These are phyloP conservation scores for Cochlearia excelsa DNA, from an alignment of 345 rosid genomes.

Conservation along the genomic window DNA sequence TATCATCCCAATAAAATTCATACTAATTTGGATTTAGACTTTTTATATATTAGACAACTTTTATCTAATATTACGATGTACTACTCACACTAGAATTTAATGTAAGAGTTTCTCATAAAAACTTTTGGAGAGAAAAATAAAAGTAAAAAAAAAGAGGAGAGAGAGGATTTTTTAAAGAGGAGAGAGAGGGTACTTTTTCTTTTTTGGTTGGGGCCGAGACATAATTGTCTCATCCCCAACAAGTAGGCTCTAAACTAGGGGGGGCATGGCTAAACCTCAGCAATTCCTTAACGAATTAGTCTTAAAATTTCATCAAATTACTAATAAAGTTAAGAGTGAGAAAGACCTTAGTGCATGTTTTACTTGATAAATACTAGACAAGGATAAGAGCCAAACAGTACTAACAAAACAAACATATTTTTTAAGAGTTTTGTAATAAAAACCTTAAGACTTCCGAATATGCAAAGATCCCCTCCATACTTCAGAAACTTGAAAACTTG, in stretches of 20 bases:
- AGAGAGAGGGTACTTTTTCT: no score
- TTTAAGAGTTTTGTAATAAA: conserved; percentile 12
- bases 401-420: conserved; percentile 26
- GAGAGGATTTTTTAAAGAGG: no score
- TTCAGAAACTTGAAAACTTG: conserved; percentile 12
- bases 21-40: no score
- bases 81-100: no score
- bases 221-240: background rate
- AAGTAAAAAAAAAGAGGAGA: no score
- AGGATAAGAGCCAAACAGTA: background rate
- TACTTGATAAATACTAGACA: conserved; percentile 11
- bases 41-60: no score
- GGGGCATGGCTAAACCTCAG: background rate
- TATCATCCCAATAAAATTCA: no score
- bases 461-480: conserved; percentile 4
- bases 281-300: background rate
- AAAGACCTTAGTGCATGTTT: background rate
- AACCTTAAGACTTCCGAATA: conserved; percentile 8
- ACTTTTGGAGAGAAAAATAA: no score
- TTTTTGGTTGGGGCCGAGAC: no score
- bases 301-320: background rate
- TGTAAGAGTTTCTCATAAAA: no score
- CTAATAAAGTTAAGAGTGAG: background rate
- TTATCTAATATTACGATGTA: no score
- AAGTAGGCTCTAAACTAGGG: no score